phyloP scores from a whole-genome alignment of 1,139 yeast genomes.

The Geotrichum restrictum region DNA sequence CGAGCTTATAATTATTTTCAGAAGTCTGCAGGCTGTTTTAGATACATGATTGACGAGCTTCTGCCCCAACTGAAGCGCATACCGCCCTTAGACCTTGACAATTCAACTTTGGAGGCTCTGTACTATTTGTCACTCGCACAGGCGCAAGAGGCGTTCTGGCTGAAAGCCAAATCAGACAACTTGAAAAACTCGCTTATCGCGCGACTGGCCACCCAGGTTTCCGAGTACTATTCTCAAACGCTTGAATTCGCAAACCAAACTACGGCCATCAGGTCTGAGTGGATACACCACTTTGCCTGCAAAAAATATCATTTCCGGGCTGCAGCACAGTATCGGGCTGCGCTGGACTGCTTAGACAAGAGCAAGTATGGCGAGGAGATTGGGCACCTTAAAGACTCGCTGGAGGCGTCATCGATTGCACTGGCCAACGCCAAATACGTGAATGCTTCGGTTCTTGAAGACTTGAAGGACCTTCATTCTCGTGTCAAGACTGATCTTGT shows the following conservation, averaged over 20 bases:
- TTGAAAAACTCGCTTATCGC: constrained; percentile 62
- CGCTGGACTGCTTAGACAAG: constrained; percentile 48
- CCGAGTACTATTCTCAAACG: constrained; percentile 54
- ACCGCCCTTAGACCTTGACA: constrained; percentile 46
- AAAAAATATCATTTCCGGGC: constrained; percentile 64
- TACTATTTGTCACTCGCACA: constrained; percentile 64
- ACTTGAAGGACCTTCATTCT: constrained; percentile 46
- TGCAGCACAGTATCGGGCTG: constrained; percentile 62
- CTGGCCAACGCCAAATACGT: constrained; percentile 42
- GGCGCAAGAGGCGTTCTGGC: constrained; percentile 87
- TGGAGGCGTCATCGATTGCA: constrained; percentile 33
- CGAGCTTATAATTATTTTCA: constrained; percentile 61
- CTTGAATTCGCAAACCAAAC: constrained; percentile 46
- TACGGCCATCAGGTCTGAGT: constrained; percentile 54
- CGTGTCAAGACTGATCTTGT: constrained; percentile 48
- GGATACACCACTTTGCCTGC: constrained; percentile 58
- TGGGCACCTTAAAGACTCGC: constrained; percentile 50
- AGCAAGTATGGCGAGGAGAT: constrained; percentile 69
- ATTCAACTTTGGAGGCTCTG: constrained; percentile 45
- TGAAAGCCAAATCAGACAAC: constrained; percentile 53
- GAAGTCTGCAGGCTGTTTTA: constrained; percentile 64
- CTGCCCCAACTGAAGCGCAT: constrained; percentile 29
- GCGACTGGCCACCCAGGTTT: constrained; percentile 59
- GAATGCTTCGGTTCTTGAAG: constrained; percentile 43
- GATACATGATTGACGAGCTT: constrained; percentile 38